phyloP scores from a whole-genome alignment of 805 yeast species.

The Candida koratica region DNA sequence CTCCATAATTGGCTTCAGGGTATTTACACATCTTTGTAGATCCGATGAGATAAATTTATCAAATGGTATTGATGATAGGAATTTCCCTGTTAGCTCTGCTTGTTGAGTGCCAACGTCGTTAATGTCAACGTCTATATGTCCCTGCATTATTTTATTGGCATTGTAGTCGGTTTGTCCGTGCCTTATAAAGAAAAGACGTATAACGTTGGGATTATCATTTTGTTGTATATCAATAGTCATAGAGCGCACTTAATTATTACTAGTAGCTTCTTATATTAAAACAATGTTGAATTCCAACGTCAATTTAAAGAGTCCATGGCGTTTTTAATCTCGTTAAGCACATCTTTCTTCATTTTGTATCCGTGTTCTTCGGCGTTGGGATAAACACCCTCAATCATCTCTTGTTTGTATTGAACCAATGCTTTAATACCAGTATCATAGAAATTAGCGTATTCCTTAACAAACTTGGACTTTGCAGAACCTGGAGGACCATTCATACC shows the following conservation, averaged over 20 bases:
- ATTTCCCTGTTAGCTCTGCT: slow-evolving; percentile 51
- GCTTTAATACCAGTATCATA: slow-evolving; percentile 48
- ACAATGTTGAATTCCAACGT: too few relatives aligned
- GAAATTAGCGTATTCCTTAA: slow-evolving; percentile 60
- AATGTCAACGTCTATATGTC: slow-evolving; percentile 65
- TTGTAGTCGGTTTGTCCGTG: slow-evolving; percentile 86
- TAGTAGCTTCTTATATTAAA: too few relatives aligned
- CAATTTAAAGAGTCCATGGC: too few relatives aligned
- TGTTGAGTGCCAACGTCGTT: slow-evolving; percentile 61
- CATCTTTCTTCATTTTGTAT: slow-evolving; percentile 65
- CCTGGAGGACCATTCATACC: slow-evolving; percentile 61
- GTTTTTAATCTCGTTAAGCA: slow-evolving; percentile 27
- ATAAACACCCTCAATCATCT: slow-evolving; percentile 52
- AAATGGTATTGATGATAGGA: slow-evolving; percentile 35
- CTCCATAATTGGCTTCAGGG: slow-evolving; percentile 43
- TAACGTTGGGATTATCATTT: slow-evolving; percentile 32
- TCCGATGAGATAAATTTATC: slow-evolving; percentile 53
- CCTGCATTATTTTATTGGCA: slow-evolving; percentile 66
- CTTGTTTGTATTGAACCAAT: slow-evolving; percentile 50
- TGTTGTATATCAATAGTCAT: slow-evolving; percentile 21
- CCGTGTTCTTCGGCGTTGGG: slow-evolving; percentile 63
- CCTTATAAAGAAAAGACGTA: slow-evolving; percentile 62
- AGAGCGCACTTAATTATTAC: too few relatives aligned
- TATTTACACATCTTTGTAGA: slow-evolving; percentile 56
- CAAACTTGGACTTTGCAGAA: slow-evolving; percentile 62